Base-by-base conservation (phyloP, 352 stramenopile species). In the Phytophthora meadii region DNA sequence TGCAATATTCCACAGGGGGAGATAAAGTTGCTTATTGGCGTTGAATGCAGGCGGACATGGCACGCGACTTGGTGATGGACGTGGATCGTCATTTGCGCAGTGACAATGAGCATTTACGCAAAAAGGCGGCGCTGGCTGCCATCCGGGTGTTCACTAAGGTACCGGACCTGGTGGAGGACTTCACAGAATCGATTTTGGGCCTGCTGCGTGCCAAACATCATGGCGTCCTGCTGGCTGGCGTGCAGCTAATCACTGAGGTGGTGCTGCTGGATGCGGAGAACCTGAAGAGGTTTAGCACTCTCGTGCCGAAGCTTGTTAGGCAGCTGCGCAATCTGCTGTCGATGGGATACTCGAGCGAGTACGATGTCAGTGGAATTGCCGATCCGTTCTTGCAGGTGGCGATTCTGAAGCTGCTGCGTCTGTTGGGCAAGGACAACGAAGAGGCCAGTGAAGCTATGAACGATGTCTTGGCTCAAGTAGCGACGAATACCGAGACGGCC, bases 401-500 rank as follows among this genome's bases (percentile, higher is more conserved):
- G 14, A 90, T 96, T 45, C 63, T 96, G 37, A 82, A 98, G 68
- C 70, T 99, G 37, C 74, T 99, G 64, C 85, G 96, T 22, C 70
- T 99, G 10, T 65, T 99, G n/a, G 98, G 97, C 41, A 89, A 97
- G 53, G 88, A 90, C 54, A 98, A 99, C 72, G 93, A 97, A 45
- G 93, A 98, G 54, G 96, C 97, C 0, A 95, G 86, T 25, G 89
- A 95, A 48, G 86, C 86, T 2, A 96, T 95, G 88, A 99, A 99
- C 76, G 98, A 99, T 81, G 93, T 99, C 17, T 87, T 99, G 4
- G 96, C 97, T 3, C 96, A 99, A 84, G 97, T 99, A 34, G 98
- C 98, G n/a, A 99, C 97, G n/a, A 99, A 99, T 82, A 99, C 98
- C 10, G 97, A 99, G 74, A 99, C 97, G 8, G 95, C 95, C 39